Conservation (phyloP, 305 asterid species). For the Fraxinus floribunda region DNA sequence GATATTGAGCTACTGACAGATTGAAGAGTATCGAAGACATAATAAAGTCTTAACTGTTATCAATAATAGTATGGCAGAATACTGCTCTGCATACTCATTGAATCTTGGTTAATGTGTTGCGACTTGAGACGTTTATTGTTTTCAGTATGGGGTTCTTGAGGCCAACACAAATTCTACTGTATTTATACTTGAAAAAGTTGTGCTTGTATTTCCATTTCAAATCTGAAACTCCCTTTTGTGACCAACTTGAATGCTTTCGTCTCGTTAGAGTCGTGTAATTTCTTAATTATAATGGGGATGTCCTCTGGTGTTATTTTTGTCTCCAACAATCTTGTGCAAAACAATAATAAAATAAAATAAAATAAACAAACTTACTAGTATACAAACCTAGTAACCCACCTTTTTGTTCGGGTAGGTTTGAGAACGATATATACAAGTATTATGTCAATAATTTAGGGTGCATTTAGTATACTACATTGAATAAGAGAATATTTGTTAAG, state of each 20-base stretch:
- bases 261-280: neutral
- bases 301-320: neutral
- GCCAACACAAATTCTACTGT: slow-evolving; percentile 19
- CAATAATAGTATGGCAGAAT: slow-evolving; percentile 34
- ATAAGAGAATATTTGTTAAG: too few relatives aligned
- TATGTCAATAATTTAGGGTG: too few relatives aligned
- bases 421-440: too few relatives aligned
- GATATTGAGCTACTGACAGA: slow-evolving; percentile 31
- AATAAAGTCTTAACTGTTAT: slow-evolving; percentile 22
- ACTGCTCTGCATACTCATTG: slow-evolving; percentile 19
- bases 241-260: neutral
- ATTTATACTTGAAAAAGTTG: slow-evolving; percentile 13
- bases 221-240: neutral
- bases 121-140: slow-evolving; percentile 21
- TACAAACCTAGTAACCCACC: neutral
- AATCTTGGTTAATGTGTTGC: slow-evolving; percentile 22
- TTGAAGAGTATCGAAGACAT: slow-evolving; percentile 29
- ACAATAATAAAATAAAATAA: too few relatives aligned
- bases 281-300: neutral
- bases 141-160: slow-evolving; percentile 16
- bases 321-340: neutral
- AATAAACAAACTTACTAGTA: neutral
- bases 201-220: neutral
- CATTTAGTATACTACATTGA: too few relatives aligned
- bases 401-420: too few relatives aligned